These are phyloP conservation scores for Oryza rufipogon DNA, from an alignment of 176 grass and related monocot genomes.

Conservation along the genomic window DNA sequence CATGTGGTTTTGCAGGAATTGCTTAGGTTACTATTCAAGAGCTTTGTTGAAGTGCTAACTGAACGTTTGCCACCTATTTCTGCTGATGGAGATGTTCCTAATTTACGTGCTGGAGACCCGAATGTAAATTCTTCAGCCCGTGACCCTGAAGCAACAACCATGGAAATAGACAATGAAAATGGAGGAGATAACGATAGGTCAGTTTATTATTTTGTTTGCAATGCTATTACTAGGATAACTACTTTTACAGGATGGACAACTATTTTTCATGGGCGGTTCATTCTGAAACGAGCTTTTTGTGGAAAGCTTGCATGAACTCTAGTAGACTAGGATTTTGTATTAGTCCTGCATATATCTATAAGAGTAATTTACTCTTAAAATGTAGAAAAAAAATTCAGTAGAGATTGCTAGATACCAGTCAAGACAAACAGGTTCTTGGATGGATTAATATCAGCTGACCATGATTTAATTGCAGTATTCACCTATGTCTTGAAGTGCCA, in stretches of 20 bases:
- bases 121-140: constrained; percentile 35
- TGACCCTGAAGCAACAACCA: constrained; percentile 62
- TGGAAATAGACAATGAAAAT: constrained; percentile 88
- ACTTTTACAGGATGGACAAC: background rate
- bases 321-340: background rate
- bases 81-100: constrained; percentile 82
- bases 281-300: background rate
- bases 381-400: constrained; percentile 13
- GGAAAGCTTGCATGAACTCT: constrained; percentile 3
- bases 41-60: constrained; percentile 71
- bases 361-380: background rate
- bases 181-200: constrained; percentile 66
- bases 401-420: background rate
- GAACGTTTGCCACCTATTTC: constrained; percentile 81
- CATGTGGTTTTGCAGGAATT: constrained; percentile 58
- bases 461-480: background rate
- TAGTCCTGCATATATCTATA: background rate
- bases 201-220: constrained; percentile 27
- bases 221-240: constrained; percentile 20
- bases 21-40: constrained; percentile 78
- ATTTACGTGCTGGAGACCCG: constrained; percentile 55
- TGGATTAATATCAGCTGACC: constrained; percentile 19
- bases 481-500: constrained; percentile 7
- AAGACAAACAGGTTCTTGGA: constrained; percentile 12
- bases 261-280: constrained; percentile 18